Conservation (phyloP, 768 basidiomycete genomes). For the Termitomyces sp. region DNA sequence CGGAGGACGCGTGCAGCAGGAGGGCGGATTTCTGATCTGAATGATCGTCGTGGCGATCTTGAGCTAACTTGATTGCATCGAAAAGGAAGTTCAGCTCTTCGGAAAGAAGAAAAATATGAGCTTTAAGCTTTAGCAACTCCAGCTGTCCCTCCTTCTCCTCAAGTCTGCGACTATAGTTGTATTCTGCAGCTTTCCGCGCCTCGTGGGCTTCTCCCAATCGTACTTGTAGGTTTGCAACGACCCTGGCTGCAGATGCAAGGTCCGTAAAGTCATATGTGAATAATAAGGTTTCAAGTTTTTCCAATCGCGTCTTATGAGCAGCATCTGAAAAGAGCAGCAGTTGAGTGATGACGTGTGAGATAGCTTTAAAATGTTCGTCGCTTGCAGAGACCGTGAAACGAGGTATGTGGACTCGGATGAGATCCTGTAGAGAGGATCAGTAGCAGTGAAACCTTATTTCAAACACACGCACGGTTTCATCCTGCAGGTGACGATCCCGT, state of each 20-base stretch:
- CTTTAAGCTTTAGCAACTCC: constrained; percentile 62
- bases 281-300: constrained; percentile 75
- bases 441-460: neutral
- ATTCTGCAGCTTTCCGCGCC: constrained; percentile 35
- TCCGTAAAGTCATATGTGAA: constrained; percentile 89
- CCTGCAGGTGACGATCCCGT: constrained; percentile 45
- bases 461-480: constrained; percentile 49
- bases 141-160: constrained; percentile 40
- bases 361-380: constrained; percentile 74
- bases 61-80: constrained; percentile 79
- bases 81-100: constrained; percentile 83
- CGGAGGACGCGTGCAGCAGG: constrained; percentile 73
- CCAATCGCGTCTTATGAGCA: constrained; percentile 69
- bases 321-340: constrained; percentile 89
- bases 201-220: constrained; percentile 63
- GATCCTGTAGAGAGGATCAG: constrained; percentile 47
- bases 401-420: constrained; percentile 76
- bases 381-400: constrained; percentile 84
- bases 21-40: constrained; percentile 76
- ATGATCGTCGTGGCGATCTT: constrained; percentile 63
- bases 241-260: constrained; percentile 59
- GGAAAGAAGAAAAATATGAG: constrained; percentile 63
- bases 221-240: constrained; percentile 67
- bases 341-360: constrained; percentile 83
- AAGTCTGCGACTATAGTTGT: constrained; percentile 30